Conservation (phyloP, 257 asterid species). For the Rhazya stricta region DNA sequence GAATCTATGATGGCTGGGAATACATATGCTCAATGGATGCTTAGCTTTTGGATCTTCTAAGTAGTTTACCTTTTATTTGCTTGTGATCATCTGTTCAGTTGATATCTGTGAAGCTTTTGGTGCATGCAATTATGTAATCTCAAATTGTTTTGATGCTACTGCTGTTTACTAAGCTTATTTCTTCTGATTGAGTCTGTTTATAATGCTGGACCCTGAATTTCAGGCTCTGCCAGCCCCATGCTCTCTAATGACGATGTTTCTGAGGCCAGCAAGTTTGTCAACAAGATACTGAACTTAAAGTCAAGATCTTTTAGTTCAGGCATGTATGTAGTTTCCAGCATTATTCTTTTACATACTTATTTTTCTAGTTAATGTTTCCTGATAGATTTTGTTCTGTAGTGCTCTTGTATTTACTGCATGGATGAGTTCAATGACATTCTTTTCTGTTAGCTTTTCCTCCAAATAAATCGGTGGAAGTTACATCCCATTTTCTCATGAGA, state of each 20-base stretch:
- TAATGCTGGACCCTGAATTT: conserved; percentile 23
- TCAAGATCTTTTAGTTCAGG: conserved; percentile 42
- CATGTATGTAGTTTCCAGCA: conserved; percentile 55
- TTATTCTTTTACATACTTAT: not conserved
- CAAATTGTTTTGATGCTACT: not conserved
- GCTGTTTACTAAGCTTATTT: not conserved
- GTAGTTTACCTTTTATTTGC: not conserved
- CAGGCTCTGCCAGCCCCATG: conserved; percentile 94
- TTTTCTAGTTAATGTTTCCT: conserved; percentile 5
- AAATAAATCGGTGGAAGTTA: not conserved
- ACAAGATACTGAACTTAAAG: conserved; percentile 46
- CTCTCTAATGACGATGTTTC: conserved; percentile 72
- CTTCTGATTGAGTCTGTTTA: conserved; percentile 9
- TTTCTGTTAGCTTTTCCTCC: not conserved
- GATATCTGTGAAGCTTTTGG: not conserved
- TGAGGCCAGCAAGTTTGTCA: conserved; percentile 56
- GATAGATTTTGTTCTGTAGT: not conserved
- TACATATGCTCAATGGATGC: not conserved
- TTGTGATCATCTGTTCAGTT: not conserved
- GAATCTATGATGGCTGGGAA: not conserved
- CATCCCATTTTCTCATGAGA: not conserved
- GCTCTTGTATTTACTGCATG: not conserved
- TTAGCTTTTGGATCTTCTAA: not conserved
- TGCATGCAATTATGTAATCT: not conserved
- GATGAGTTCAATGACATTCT: not conserved